Percentiles rank a stretch among this genome's conserved stretches.
phyloP scores from a whole-genome alignment of 1,284 basidiomycete species.

The Termitomyces sp. region DNA sequence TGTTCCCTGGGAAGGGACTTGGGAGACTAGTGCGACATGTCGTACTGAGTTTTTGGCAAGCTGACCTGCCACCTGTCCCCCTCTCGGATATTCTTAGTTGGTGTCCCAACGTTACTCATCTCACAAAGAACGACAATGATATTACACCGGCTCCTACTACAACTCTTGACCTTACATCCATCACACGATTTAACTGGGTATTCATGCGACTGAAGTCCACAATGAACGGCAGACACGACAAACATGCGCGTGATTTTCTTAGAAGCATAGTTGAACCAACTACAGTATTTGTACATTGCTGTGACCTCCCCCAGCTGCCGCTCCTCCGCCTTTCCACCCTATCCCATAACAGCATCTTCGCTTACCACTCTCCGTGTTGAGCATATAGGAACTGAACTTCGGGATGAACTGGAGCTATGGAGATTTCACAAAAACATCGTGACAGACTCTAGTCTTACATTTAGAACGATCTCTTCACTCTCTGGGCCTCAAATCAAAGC shows the following conservation, averaged over 20 bases:
- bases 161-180: background rate
- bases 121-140: constrained; percentile 13
- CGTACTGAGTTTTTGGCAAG: background rate
- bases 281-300: constrained; percentile 9
- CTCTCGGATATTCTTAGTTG: constrained; percentile 6
- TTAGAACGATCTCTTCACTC: constrained; percentile 1
- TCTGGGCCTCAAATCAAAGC: constrained; percentile 6
- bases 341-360: background rate
- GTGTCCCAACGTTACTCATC: constrained; percentile 9
- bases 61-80: background rate
- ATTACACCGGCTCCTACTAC: background rate
- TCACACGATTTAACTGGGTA: constrained; percentile 11
- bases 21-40: constrained; percentile 8
- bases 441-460: constrained; percentile 10
- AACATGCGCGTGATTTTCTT: constrained; percentile 8
- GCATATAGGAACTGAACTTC: constrained; percentile 1
- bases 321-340: background rate
- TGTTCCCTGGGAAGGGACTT: constrained; percentile 1
- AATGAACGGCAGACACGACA: background rate
- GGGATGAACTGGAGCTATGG: constrained; percentile 11
- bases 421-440: constrained; percentile 8
- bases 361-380: constrained; percentile 10
- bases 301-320: constrained; percentile 2
- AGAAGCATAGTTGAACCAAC: constrained; percentile 3
- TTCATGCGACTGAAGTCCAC: background rate